Evolutionary conservation across 176 grass and related monocot genomes (phyloP).

Genomic region (Musa beccarii): DNA sequence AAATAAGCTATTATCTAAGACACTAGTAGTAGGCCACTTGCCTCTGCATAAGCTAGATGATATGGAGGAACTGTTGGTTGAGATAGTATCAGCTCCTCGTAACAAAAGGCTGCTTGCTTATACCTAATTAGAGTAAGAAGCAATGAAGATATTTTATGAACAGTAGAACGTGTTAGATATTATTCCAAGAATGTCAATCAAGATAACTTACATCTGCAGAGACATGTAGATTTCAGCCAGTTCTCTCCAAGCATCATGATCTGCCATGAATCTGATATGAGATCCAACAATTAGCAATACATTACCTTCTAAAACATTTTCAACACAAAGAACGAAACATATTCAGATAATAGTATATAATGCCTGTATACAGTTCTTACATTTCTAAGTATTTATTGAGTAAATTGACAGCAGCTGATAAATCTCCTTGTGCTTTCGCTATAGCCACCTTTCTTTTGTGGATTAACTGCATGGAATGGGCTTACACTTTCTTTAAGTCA

Average conservation of each 20-base stretch:
- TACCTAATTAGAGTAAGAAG: conserved; percentile 44
- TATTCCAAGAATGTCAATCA: conserved; percentile 19
- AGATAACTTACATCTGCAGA: conserved; percentile 62
- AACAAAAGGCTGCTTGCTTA: conserved; percentile 97
- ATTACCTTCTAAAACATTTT: background rate
- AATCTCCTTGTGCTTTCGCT: conserved; percentile 82
- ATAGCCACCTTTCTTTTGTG: conserved; percentile 93
- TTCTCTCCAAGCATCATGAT: conserved; percentile 99
- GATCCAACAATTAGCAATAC: conserved; percentile 6
- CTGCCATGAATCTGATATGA: conserved; percentile 90
- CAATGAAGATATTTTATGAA: conserved; percentile 1
- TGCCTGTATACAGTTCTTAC: conserved; percentile 34
- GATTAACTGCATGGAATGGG: conserved; percentile 41
- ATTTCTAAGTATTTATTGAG: conserved; percentile 88
- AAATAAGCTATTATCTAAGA: background rate
- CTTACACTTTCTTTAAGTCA: background rate
- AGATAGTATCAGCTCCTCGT: conserved; percentile 87
- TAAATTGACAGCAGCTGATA: conserved; percentile 49
- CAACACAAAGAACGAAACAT: background rate
- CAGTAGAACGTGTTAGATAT: background rate
- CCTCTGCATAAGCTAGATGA: conserved; percentile 92
- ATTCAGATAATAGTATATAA: background rate
- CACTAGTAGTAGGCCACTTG: conserved; percentile 17
- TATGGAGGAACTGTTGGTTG: conserved; percentile 75
- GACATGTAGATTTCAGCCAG: conserved; percentile 91